Conservation (phyloP, 108 stramenopile genomes). For the Cyclostephanos invisitatus region DNA sequence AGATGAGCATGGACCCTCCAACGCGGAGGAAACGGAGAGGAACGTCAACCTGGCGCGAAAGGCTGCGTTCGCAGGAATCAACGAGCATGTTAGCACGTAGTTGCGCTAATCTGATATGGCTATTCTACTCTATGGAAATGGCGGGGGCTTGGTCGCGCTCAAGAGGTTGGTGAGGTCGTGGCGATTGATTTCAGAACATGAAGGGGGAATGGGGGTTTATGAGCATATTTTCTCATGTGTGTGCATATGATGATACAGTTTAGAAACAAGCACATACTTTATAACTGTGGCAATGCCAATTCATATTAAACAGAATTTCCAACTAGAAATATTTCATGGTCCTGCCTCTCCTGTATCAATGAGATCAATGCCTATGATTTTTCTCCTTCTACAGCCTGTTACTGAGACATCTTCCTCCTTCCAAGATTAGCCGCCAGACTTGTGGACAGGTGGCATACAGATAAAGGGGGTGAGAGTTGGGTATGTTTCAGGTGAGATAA, state of each 20-base stretch:
- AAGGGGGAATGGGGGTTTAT: neutral
- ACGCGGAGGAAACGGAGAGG: constrained; percentile 63
- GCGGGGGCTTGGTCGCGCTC: neutral
- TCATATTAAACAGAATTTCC: neutral
- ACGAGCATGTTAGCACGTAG: constrained; percentile 31
- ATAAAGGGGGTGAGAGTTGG: no score
- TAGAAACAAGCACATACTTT: neutral
- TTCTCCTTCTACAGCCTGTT: no score
- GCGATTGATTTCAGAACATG: neutral
- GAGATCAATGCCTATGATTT: no score
- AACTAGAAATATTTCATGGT: no score
- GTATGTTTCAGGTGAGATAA: no score
- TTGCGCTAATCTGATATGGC: neutral
- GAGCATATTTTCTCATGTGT: no score
- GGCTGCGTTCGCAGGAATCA: constrained; percentile 87
- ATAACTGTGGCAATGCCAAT: neutral
- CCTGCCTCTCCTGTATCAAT: no score
- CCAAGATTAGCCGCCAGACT: no score
- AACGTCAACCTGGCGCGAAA: constrained; percentile 77
- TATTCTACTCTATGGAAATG: neutral
- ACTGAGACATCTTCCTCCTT: no score
- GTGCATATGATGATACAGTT: neutral
- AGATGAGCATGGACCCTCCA: constrained; percentile 29
- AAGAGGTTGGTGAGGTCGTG: neutral
- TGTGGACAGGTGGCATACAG: no score